Base-by-base conservation (phyloP, 805 yeast species). In the Pichia exigua region DNA sequence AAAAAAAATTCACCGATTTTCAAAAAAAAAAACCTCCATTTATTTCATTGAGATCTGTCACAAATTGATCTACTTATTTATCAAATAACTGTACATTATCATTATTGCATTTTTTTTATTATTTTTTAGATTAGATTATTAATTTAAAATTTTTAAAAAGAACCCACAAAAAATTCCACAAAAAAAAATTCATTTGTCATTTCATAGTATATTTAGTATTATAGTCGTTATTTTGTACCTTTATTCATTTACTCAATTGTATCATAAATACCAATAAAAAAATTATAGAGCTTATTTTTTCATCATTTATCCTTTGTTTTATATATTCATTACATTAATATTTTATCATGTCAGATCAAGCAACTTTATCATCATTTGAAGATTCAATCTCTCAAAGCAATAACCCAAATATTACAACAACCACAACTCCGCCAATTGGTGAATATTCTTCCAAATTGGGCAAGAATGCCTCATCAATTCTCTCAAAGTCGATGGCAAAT, bases 381-480 rank as follows among this genome's bases (percentile, higher is more conserved):
- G 69, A 65, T 42, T 61, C 65, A 11, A 49, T 58, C 24, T 55
- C 62, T 24, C 53, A 59, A 26, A 54, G 53, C 42, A 63, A 35
- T n/a, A 35, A 63, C 28, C 54, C 59, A 20, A 58, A 58, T 42
- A 56, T 57, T 40, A 64, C 67, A 2, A 58, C 64, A 13, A 62
- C 64, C 20, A 64, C 69, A 18, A 65, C 69, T 20, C 69, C 70
- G 13, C 70, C 69, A 32, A 60, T 62, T 46, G 61, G 59, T 39
- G 68, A 64, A 17, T 38, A 38, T 30, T 46, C 53, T 15, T 27
- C 58, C 17, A 28, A 51, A 40, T 55, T 61, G 45, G 17, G 28
- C 44, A 13, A 51, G 48, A 28, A 40, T 51, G 21, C 18, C 58
- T 52, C 47, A 50, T 53, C 38, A 57, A 53, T 44, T 46, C 27